These are phyloP conservation scores for Ilex paraguariensis DNA, from an alignment of 305 asterid species.

Conservation along the genomic window DNA sequence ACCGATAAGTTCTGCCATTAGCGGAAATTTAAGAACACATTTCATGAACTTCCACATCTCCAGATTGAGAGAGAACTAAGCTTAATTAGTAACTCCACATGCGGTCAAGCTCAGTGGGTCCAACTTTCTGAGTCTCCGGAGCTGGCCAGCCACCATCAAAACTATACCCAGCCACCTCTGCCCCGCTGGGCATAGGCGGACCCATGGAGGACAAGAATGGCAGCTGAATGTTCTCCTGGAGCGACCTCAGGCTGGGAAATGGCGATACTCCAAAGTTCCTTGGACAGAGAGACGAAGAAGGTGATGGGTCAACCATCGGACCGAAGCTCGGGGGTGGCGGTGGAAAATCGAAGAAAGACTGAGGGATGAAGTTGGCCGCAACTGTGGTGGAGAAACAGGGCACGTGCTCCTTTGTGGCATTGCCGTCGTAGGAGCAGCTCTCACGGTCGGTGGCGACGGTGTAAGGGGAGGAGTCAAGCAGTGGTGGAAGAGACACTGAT, in stretches of 20 bases:
- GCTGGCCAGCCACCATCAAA: conserved; percentile 19
- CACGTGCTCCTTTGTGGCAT: conserved; percentile 80
- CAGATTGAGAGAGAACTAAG: not conserved
- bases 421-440: conserved; percentile 45
- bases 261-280: conserved; percentile 33
- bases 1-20: not conserved
- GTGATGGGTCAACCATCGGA: conserved; percentile 19
- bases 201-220: conserved; percentile 38
- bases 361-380: conserved; percentile 35
- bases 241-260: conserved; percentile 55
- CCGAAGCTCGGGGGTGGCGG: conserved; percentile 19
- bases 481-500: conserved; percentile 63
- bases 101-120: conserved; percentile 5
- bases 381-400: conserved; percentile 95
- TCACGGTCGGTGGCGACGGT: conserved; percentile 31
- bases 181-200: conserved; percentile 25
- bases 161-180: conserved; percentile 25
- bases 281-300: conserved; percentile 21
- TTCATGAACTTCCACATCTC: not conserved
- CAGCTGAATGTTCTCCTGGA: conserved; percentile 60
- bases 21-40: not conserved
- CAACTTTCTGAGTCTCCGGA: conserved; percentile 1
- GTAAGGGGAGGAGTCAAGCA: conserved; percentile 32
- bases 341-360: conserved; percentile 44
- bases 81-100: not conserved